These are phyloP conservation scores for Puccinia triticina DNA, from an alignment of 1,284 basidiomycete genomes.

Conservation along the genomic window DNA sequence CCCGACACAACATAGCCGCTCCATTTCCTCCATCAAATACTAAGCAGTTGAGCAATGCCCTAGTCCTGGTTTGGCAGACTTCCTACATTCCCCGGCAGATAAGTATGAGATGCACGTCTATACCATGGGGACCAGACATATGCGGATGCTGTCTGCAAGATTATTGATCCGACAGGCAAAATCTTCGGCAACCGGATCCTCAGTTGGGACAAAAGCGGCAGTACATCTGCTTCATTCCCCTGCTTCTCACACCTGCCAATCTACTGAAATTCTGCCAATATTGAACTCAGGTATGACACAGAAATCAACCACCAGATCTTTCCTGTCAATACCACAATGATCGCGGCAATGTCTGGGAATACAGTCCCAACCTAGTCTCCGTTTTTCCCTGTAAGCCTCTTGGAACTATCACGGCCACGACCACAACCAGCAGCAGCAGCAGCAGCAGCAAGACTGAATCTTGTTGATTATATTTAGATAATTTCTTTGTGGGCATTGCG, in stretches of 20 bases:
- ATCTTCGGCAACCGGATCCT: conserved; percentile 85
- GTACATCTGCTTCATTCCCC: conserved; percentile 65
- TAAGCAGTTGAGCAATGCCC: conserved; percentile 47
- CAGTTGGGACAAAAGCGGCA: conserved; percentile 92
- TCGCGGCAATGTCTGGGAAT: conserved; percentile 95
- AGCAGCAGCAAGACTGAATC: background rate
- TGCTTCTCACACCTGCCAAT: too few relatives aligned
- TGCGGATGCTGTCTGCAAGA: conserved; percentile 88
- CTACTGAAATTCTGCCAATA: background rate
- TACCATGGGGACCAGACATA: conserved; percentile 99
- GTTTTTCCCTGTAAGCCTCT: conserved; percentile 84
- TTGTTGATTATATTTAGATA: conserved; percentile 66
- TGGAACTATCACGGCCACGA: background rate
- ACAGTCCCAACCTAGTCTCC: conserved; percentile 88
- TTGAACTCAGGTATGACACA: conserved; percentile 74
- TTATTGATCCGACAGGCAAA: conserved; percentile 84
- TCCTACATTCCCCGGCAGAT: conserved; percentile 72
- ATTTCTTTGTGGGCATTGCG: conserved; percentile 98
- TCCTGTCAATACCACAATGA: conserved; percentile 96
- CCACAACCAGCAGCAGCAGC: too few relatives aligned
- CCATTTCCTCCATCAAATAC: conserved; percentile 3
- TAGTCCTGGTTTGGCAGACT: conserved; percentile 83
- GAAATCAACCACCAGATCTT: conserved; percentile 89
- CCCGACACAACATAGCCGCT: too few relatives aligned
- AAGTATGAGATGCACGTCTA: conserved; percentile 99